phyloP scores from a whole-genome alignment of 2,329 filamentous ascomycete species.

The Fusarium musae region DNA sequence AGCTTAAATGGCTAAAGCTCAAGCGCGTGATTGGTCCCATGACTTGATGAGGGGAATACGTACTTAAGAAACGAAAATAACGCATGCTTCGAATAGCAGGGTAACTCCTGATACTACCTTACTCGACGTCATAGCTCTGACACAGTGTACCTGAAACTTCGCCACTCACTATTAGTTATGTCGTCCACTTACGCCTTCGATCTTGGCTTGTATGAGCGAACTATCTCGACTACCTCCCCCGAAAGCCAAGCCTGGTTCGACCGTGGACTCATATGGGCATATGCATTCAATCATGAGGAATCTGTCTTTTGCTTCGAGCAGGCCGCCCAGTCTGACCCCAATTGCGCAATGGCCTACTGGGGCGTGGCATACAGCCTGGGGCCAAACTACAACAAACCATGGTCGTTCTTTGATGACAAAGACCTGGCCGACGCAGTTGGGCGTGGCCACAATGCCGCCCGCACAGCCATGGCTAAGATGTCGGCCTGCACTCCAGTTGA shows the following conservation, averaged over 20 bases:
- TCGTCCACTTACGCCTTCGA: background rate
- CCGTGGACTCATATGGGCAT: constrained; percentile 78
- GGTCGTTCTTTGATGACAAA: constrained; percentile 73
- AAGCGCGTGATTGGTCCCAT: background rate
- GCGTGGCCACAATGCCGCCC: constrained; percentile 44
- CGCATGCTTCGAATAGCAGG: background rate
- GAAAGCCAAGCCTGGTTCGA: constrained; percentile 72
- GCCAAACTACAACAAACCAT: constrained; percentile 82
- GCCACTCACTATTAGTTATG: background rate
- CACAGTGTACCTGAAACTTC: background rate
- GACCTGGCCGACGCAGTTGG: constrained; percentile 55
- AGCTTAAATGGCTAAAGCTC: no score
- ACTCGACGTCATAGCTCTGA: no score
- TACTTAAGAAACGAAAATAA: background rate
- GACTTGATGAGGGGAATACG: background rate
- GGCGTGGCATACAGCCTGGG: constrained; percentile 77
- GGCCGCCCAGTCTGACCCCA: constrained; percentile 64
- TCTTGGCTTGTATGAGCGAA: constrained; percentile 18
- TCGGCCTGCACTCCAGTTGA: constrained; percentile 53
- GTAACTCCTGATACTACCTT: background rate
- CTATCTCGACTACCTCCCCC: constrained; percentile 2
- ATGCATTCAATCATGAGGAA: constrained; percentile 82
- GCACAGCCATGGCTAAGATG: background rate
- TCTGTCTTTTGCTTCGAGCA: constrained; percentile 71
- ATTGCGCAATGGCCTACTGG: constrained; percentile 74